Base-by-base conservation (phyloP, 2,329 filamentous ascomycete species). In the Aspergillus carbonarius region DNA sequence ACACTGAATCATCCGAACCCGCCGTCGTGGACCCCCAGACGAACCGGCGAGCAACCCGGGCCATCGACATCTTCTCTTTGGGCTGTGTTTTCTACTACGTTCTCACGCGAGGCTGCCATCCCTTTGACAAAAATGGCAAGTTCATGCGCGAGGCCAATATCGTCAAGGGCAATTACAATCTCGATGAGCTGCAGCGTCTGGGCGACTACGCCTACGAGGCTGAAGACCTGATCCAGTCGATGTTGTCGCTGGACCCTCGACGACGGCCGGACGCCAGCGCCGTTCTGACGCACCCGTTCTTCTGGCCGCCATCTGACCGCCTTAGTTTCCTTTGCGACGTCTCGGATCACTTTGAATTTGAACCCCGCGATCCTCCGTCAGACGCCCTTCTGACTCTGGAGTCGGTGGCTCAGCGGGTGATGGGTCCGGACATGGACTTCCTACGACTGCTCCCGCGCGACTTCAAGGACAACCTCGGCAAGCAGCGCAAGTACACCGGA, bases 61-160 rank as follows among this genome's bases (percentile, higher is more conserved):
- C 95, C 8, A 97, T 98, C 61, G 95, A 99, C 72, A 96, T 99
- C 25, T 99, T 99, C 78, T 96, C 93, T 0, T 84, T 99, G 35
- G 95, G 95, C 1, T 89, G 96, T 54, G 92, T 99, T n/a, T 99
- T 97, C 80, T 98, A 93, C 78, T 99, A 97, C 73, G 93, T 98
- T n/a, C 82, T 99, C 60, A 97, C 93, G 1, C 90, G 92, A 62
- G 95, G 95, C 15, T 86, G 84, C 1, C 95, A 99, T 74, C 95
- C 95, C 0, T 99, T 96, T 69, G 93, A 97, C 72, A 93, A 92
- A 62, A 93, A 95, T 57, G 92, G 95, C 70, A 88, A 92, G 51
- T 98, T 95, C 80, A 96, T 96, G 86, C 87, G 95, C 54, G 95
- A 99, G 76, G 90, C 96, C 68, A 98, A 99, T 75, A 98, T 99